Evolutionary conservation across 2,329 filamentous ascomycete species (phyloP).

Genomic region (Whalleya microplaca): DNA sequence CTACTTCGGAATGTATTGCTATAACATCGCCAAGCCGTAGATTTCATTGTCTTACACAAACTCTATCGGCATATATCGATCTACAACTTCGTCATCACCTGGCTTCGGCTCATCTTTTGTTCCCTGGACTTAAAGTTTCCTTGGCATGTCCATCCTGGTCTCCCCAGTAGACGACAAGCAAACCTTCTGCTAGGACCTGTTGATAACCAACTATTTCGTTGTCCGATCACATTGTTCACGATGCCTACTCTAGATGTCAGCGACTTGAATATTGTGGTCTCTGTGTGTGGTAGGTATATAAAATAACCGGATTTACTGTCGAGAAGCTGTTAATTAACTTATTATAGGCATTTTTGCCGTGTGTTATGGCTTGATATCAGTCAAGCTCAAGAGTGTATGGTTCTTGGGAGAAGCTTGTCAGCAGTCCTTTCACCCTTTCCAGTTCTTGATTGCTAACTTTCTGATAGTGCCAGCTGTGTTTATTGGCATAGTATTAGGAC

Average conservation of each 20-base stretch:
- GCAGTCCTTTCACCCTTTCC: constrained; percentile 33
- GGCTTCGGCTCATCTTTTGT: constrained; percentile 6
- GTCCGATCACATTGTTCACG: constrained; percentile 11
- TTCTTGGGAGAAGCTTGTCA: constrained; percentile 58
- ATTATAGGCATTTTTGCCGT: constrained; percentile 50
- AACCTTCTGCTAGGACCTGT: constrained; percentile 2
- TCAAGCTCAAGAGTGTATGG: constrained; percentile 57
- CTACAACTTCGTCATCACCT: constrained; percentile 18
- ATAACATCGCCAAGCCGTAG: constrained; percentile 26
- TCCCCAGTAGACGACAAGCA: neutral
- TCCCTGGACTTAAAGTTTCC: constrained; percentile 22
- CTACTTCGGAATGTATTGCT: constrained; percentile 21
- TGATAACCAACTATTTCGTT: neutral
- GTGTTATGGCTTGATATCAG: constrained; percentile 53
- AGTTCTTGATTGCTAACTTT: neutral
- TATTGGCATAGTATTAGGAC: constrained; percentile 58
- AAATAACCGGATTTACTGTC: no score
- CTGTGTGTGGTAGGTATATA: constrained; percentile 45
- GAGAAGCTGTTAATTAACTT: constrained; percentile 15
- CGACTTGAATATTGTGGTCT: constrained; percentile 56
- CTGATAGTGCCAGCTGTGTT: constrained; percentile 56
- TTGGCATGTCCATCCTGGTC: constrained; percentile 18
- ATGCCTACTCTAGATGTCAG: constrained; percentile 54
- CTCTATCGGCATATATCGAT: constrained; percentile 15
- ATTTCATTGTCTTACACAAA: constrained; percentile 31